A percentile compares a stretch with the other conserved stretches of the same genome.
These are phyloP conservation scores for Escallonia rubra DNA, from an alignment of 129 eudicot species.

Conservation along the genomic window DNA sequence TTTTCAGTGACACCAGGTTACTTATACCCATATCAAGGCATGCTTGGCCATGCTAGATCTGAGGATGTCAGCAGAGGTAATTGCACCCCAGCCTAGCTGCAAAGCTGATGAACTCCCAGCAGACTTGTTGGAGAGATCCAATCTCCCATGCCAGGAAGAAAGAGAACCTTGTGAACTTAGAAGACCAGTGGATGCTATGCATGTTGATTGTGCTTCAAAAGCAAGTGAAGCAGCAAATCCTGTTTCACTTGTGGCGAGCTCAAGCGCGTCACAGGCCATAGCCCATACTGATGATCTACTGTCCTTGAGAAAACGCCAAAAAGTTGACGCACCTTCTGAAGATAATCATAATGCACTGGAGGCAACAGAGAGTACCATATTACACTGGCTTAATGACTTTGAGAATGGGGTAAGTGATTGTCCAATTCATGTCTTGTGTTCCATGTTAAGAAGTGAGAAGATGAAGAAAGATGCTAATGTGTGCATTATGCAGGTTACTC, in stretches of 20 bases:
- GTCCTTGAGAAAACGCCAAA: slow-evolving; percentile 49
- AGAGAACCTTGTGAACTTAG: slow-evolving; percentile 4
- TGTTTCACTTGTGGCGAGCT: background rate
- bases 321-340: slow-evolving; percentile 28
- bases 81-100: slow-evolving; percentile 20
- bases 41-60: slow-evolving; percentile 63
- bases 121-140: slow-evolving; percentile 10
- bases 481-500: slow-evolving; percentile 47
- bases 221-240: slow-evolving; percentile 9
- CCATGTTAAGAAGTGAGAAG: background rate
- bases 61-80: slow-evolving; percentile 43
- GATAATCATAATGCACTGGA: slow-evolving; percentile 17
- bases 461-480: background rate
- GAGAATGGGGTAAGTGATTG: slow-evolving; percentile 64
- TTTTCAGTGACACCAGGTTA: slow-evolving; percentile 39
- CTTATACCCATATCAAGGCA: slow-evolving; percentile 61
- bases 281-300: slow-evolving; percentile 19
- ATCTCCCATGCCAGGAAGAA: background rate
- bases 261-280: background rate
- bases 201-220: background rate
- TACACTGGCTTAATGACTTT: slow-evolving; percentile 45
- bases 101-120: slow-evolving; percentile 14
- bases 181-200: slow-evolving; percentile 4
- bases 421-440: background rate
- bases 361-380: slow-evolving; percentile 48